phyloP scores from a whole-genome alignment of 1,284 basidiomycete species.

The Ganoderma sinense region DNA sequence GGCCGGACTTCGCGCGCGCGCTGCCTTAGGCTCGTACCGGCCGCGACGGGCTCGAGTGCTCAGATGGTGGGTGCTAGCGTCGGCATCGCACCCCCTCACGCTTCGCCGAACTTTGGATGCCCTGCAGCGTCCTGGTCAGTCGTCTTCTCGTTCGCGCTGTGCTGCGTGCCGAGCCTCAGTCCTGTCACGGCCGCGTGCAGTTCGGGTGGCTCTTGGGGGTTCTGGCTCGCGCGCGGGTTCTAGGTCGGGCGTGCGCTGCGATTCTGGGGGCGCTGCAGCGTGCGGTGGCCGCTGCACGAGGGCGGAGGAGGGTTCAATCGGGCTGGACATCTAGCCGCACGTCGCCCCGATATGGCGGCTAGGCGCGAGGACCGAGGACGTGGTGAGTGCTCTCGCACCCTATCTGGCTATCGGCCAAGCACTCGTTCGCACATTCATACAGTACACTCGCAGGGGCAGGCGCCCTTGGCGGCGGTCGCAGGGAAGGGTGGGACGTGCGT shows the following conservation, averaged over 20 bases:
- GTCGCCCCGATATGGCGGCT: slow-evolving; percentile 11
- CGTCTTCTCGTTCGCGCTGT: neutral
- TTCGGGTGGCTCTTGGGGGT: neutral
- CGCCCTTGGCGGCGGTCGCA: neutral
- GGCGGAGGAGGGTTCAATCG: slow-evolving; percentile 1
- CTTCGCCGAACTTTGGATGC: neutral
- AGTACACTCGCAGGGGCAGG: neutral
- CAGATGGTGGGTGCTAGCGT: neutral
- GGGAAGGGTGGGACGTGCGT: neutral
- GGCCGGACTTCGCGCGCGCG: neutral
- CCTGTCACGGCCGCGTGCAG: neutral
- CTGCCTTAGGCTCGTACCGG: neutral
- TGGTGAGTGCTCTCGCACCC: slow-evolving; percentile 16
- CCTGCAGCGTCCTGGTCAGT: neutral
- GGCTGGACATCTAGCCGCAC: slow-evolving; percentile 15
- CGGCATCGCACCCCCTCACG: neutral
- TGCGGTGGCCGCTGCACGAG: slow-evolving; percentile 6
- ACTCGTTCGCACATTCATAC: slow-evolving; percentile 4
- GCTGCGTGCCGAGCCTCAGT: neutral
- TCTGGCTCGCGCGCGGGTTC: slow-evolving; percentile 6
- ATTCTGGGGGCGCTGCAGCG: slow-evolving; percentile 18
- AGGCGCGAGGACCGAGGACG: slow-evolving; percentile 10
- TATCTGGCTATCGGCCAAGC: slow-evolving; percentile 13
- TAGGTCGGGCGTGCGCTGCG: slow-evolving; percentile 9
- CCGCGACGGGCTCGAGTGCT: neutral